Evolutionary conservation across 1,139 yeast species (phyloP), one percentile per base, ranked within the genome.

Genomic region (Saccharomyces hybrid): DNA sequence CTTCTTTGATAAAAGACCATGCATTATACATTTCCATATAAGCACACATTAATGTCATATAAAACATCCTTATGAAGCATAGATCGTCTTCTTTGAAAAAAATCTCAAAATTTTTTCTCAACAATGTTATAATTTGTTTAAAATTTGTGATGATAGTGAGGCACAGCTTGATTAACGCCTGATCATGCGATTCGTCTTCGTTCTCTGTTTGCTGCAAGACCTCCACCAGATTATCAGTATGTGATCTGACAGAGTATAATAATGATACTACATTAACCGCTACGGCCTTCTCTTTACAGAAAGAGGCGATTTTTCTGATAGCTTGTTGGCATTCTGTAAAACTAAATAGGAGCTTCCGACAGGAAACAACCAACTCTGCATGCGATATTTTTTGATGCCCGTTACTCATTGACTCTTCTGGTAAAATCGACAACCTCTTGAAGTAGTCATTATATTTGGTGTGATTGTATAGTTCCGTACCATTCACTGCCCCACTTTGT

Each of bases 11-110:
- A 0, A 82, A 72, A 58, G 75, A 76, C 77, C 87, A 86, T 0
- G 95, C 86, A 66, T 88, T 87, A 60, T 79, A 78, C 50, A 90
- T 72, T 68, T 91, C 98, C 56, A 82, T 79, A 59, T 88, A 81
- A 1, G 95, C 80, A 14, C 95, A 89, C 66, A 80, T 82, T 11
- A 88, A 67, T 3, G 89, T 80, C 66, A 89, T 77, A 57, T 87
- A 82, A 48, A 88, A 77, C 78, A 88, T 78, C 59, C 97, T 75
- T 5, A 88, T 76, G 62, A 84, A 85, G 60, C 88, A 81, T 27
- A 84, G 76, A 66, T 87, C 95, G 48, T 82, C 80, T 51, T 78
- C 79, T 47, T 75, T 76, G 26, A 81, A 79, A 63, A 82, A 79
- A 0, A 74, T 62, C 1, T 71, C 63, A 52, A 80, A 75, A 61